Percentiles rank a stretch among this genome's conserved stretches.
phyloP scores from a whole-genome alignment of 495 filamentous ascomycete genomes.

The Niebla homalea region DNA sequence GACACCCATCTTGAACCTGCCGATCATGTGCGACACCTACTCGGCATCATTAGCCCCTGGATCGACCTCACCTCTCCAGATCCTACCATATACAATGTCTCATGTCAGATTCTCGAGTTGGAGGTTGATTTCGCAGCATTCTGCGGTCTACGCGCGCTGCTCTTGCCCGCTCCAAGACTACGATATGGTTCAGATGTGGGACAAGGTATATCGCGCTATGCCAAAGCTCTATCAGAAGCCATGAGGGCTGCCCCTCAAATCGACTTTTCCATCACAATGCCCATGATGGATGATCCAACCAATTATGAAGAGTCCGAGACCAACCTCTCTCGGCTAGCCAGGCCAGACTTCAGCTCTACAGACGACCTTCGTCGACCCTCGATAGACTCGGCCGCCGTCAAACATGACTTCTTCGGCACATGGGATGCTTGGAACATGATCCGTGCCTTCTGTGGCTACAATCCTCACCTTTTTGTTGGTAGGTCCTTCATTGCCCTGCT shows the following conservation, averaged over 20 bases:
- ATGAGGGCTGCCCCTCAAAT: slow-evolving; percentile 59
- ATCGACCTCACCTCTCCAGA: slow-evolving; percentile 79
- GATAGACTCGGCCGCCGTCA: slow-evolving; percentile 5
- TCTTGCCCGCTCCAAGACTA: slow-evolving; percentile 62
- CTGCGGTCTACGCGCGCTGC: slow-evolving; percentile 71
- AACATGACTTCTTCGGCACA: slow-evolving; percentile 53
- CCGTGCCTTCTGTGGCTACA: slow-evolving; percentile 75
- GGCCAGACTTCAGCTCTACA: slow-evolving; percentile 34
- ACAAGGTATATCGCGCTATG: slow-evolving; percentile 54
- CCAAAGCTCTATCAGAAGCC: slow-evolving; percentile 70
- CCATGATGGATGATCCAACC: slow-evolving; percentile 55
- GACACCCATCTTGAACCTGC: slow-evolving; percentile 66
- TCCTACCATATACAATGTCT: slow-evolving; percentile 66
- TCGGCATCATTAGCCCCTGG: slow-evolving; percentile 71
- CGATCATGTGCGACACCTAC: slow-evolving; percentile 53
- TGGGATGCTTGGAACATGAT: slow-evolving; percentile 96
- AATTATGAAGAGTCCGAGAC: slow-evolving; percentile 27
- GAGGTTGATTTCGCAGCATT: slow-evolving; percentile 93
- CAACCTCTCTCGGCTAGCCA: slow-evolving; percentile 44
- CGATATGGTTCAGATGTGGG: slow-evolving; percentile 32
- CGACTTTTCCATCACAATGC: slow-evolving; percentile 66
- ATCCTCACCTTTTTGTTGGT: slow-evolving; percentile 72
- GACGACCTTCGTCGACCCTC: not conserved
- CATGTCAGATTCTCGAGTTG: slow-evolving; percentile 74
- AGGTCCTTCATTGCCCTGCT: slow-evolving; percentile 28